Evolutionary conservation across 768 basidiomycete genomes (phyloP).

Genomic region (Gyrodon lividus): DNA sequence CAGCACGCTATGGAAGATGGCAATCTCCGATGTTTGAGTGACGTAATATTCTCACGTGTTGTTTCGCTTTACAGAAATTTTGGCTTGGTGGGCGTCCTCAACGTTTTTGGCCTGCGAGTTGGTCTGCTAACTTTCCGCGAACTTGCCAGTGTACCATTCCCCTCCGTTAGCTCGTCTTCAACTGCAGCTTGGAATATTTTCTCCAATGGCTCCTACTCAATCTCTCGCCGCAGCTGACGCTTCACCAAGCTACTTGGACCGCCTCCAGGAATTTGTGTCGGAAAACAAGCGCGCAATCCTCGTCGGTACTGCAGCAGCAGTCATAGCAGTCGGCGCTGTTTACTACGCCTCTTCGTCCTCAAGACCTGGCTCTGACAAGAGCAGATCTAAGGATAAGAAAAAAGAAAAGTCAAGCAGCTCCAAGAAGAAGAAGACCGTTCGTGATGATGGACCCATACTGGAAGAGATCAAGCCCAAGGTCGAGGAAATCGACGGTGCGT

Average conservation of each 20-base stretch:
- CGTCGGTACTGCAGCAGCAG: conserved; percentile 69
- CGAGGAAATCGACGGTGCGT: conserved; percentile 34
- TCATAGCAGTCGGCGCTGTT: conserved; percentile 68
- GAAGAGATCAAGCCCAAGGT: conserved; percentile 65
- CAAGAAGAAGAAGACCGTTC: conserved; percentile 60
- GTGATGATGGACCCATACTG: conserved; percentile 74
- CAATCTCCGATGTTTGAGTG: too few relatives aligned
- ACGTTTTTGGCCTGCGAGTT: not conserved
- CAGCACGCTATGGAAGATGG: too few relatives aligned
- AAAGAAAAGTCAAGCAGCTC: conserved; percentile 37
- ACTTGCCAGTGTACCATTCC: not conserved
- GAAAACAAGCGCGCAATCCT: conserved; percentile 79
- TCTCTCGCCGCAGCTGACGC: not conserved
- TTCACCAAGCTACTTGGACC: conserved; percentile 47
- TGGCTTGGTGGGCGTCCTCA: not conserved
- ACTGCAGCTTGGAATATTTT: not conserved
- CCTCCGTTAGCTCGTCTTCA: not conserved
- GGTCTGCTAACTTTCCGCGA: not conserved
- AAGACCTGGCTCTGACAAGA: conserved; percentile 38
- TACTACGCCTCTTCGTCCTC: conserved; percentile 62
- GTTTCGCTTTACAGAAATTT: not conserved
- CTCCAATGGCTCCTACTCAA: conserved; percentile 21
- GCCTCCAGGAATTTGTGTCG: conserved; percentile 64
- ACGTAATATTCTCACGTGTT: not conserved
- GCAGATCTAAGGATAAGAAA: conserved; percentile 48